Evolutionary conservation across 768 basidiomycete genomes (phyloP), one percentile per base, ranked within the genome.

Genomic region (Russula griseocarnosa): DNA sequence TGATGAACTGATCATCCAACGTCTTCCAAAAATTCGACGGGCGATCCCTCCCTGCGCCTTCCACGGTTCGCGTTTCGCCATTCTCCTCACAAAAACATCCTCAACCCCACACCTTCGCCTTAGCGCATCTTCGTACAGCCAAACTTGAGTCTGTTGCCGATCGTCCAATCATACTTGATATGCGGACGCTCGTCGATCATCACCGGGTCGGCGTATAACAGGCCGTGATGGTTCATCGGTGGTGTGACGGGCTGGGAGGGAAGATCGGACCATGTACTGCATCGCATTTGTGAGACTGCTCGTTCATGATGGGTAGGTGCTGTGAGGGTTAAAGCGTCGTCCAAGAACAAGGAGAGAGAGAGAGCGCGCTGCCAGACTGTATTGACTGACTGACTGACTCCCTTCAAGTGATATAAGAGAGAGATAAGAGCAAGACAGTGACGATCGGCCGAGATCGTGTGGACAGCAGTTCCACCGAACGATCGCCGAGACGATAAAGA

Each of bases 21-120:
- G 88, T 91, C 79, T 88, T 90, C 87, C 90, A 90, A 70, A 92
- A 94, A 66, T 86, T 85, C 3, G 84, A 84, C 70, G 80, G 82
- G 70, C 80, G 82, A 73, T 94, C 6, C 91, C 91, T 0, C 91
- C 87, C 61, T 85, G 84, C 0, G 90, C 89, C 14, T 79, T 76
- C 90, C 90, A 94, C 61, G 82, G 84, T 47, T 79, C 75, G 66
- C 85, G 84, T 55, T 76, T 73, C 26, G 79, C 77, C 66, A 92
- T 71, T 70, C 87, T 90, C 72, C 79, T 79, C 61, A 88, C 65
- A 67, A 86, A 86, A 0, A 74, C 72, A 55, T 73, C 73, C 56
- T 86, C 85, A 53, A 92, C 78, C 3, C 85, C 88, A 71, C 89
- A 92, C 65, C 86, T 74, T 67, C 77, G 75, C 50, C 90, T 74